These are phyloP conservation scores for Neonectria ditissima DNA, from an alignment of 2,329 filamentous ascomycete species.

Conservation along the genomic window DNA sequence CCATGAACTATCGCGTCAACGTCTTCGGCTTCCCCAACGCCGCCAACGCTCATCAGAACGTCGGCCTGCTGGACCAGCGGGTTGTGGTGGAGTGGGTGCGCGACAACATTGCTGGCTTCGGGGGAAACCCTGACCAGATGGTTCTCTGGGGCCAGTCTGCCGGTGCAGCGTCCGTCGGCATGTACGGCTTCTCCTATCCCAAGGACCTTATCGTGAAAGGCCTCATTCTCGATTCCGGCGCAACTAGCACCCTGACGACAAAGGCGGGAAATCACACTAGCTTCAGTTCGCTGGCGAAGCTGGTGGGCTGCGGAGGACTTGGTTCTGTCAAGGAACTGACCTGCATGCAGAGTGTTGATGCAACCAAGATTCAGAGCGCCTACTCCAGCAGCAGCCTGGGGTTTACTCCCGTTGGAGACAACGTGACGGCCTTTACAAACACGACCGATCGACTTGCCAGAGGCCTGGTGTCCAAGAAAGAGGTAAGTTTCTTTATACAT, in stretches of 20 bases:
- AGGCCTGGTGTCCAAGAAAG: constrained; percentile 30
- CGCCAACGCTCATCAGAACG: constrained; percentile 36
- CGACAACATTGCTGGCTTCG: constrained; percentile 44
- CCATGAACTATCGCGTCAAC: constrained; percentile 58
- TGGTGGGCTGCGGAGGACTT: constrained; percentile 20
- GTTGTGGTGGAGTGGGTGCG: constrained; percentile 42
- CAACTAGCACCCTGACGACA: constrained; percentile 15
- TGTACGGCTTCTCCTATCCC: constrained; percentile 59
- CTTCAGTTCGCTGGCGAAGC: constrained; percentile 20
- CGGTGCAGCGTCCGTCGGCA: constrained; percentile 52
- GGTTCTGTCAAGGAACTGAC: constrained; percentile 8
- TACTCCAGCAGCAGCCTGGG: constrained; percentile 22
- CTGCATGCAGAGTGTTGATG: constrained; percentile 15
- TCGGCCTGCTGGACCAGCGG: constrained; percentile 40
- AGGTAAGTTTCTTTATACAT: background rate
- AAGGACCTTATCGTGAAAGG: constrained; percentile 61
- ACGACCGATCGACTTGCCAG: constrained; percentile 27
- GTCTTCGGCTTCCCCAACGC: constrained; percentile 54
- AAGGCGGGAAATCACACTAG: constrained; percentile 15
- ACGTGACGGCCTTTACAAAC: constrained; percentile 28
- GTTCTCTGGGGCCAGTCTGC: constrained; percentile 46
- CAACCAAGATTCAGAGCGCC: constrained; percentile 15
- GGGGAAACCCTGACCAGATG: constrained; percentile 40
- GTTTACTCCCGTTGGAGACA: constrained; percentile 30
- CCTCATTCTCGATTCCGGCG: constrained; percentile 56